Base-by-base conservation (phyloP, 2,329 filamentous ascomycete genomes). In the Colletotrichum melonis region DNA sequence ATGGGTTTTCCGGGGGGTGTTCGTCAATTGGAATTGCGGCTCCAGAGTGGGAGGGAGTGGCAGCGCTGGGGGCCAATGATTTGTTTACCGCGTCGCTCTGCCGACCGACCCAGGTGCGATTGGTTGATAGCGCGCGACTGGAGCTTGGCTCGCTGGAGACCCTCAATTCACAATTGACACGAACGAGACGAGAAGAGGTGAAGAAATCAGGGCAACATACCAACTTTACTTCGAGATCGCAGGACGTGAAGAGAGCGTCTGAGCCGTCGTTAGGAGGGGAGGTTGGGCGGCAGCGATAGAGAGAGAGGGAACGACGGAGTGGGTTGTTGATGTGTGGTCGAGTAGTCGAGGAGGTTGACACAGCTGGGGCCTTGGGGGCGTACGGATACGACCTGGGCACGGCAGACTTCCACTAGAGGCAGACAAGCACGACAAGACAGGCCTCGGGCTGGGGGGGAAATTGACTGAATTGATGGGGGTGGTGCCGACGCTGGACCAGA, bases 71-170 rank as follows among this genome's bases (percentile, higher is more conserved):
- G 70, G 55, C 52, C 76, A 75, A 76, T 77, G 72, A 75, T 77
- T 81, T 81, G 79, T 81, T 80, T 80, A 81, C 78, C 76, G 73
- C 72, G 75, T 76, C 67, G 73, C 70, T 76, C 63, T 73, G 58
- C 75, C 79, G 12, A 76, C 72, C 26, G 74, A 69, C 70, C 19
- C 42, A 59, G 57, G 68, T 62, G 46, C 49, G 58, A 58, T 59
- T 63, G 63, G 58, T 73, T 58, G 72, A 68, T 74, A 72, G 63
- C 52, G 58, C 42, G 42, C 69, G 32, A 63, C 62, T 42, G 54
- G 62, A 71, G 71, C 71, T 71, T 62, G 26, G 35, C 26, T 28
- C 59, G 56, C 30, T 59, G 67, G 49, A 71, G 26, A 60, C 56
- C n/a, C 32, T 65, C 67, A 66, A 73, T 73, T 66, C 19, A 62